Conservation (phyloP, 2,329 filamentous ascomycete species). For the Trichoderma oligosporum region DNA sequence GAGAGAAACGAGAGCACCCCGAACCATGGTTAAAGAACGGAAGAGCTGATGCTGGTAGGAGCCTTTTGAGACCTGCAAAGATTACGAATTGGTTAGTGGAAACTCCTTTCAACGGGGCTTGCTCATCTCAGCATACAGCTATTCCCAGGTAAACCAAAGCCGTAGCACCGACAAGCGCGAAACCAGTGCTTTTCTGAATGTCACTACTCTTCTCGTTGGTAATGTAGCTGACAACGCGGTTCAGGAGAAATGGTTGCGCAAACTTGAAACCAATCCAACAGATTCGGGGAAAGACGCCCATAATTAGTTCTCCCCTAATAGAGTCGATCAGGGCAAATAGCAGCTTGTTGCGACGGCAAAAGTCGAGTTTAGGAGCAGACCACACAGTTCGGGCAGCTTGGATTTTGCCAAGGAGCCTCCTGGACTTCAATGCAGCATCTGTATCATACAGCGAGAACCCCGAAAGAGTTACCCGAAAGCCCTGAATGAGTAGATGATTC, state of each 20-base stretch:
- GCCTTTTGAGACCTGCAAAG: conserved; percentile 13
- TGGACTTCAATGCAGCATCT: conserved; percentile 20
- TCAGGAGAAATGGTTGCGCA: conserved; percentile 31
- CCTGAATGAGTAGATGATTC: conserved; percentile 29
- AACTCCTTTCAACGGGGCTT: not conserved
- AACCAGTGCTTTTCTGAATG: conserved; percentile 10
- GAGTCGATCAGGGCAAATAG: conserved; percentile 6
- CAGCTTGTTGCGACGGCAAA: conserved; percentile 12
- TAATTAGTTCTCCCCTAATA: conserved; percentile 19
- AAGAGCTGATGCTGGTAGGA: conserved; percentile 23
- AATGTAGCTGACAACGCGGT: not conserved
- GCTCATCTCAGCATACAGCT: conserved; percentile 2
- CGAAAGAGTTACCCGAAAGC: conserved; percentile 21
- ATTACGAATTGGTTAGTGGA: not conserved
- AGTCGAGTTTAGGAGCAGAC: not conserved
- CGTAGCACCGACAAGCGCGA: conserved; percentile 22
- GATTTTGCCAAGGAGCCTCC: conserved; percentile 17
- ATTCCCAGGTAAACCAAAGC: conserved; percentile 24
- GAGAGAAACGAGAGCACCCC: conserved; percentile 22
- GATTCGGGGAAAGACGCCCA: conserved; percentile 27
- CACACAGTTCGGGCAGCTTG: conserved; percentile 6
- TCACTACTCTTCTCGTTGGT: not conserved
- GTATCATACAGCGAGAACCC: conserved; percentile 19
- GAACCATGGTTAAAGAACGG: conserved; percentile 25
- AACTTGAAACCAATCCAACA: conserved; percentile 30